A percentile compares a stretch with the other conserved stretches of the same genome.
These are phyloP conservation scores for Sugiyamaella grinbergsii DNA, from an alignment of 1,139 yeast species.

Conservation along the genomic window DNA sequence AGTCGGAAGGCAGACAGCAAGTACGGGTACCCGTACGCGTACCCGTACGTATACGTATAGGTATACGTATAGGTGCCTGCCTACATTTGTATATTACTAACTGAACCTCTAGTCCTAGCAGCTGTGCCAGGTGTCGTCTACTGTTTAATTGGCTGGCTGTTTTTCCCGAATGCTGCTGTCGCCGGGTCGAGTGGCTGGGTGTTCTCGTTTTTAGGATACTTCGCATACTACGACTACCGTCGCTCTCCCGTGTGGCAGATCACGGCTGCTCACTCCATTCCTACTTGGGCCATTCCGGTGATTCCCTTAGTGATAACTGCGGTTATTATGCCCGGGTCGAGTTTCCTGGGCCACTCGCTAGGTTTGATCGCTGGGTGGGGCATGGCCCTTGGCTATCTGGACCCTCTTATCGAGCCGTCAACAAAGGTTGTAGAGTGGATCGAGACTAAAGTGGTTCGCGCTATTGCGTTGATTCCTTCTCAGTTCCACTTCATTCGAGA, in stretches of 20 bases:
- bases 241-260: constrained; percentile 50
- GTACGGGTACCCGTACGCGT: no score
- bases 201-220: constrained; percentile 68
- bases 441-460: constrained; percentile 55
- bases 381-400: constrained; percentile 59
- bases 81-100: not conserved
- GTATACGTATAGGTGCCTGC: not conserved
- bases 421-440: constrained; percentile 64
- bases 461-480: constrained; percentile 57
- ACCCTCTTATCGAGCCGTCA: constrained; percentile 62
- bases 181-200: constrained; percentile 76
- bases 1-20: no score
- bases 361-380: constrained; percentile 56
- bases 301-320: constrained; percentile 53
- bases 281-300: constrained; percentile 65
- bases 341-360: constrained; percentile 71
- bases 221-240: constrained; percentile 60
- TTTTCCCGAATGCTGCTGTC: constrained; percentile 58
- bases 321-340: constrained; percentile 57
- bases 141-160: constrained; percentile 56
- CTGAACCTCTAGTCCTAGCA: constrained; percentile 51
- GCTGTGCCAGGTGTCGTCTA: constrained; percentile 70
- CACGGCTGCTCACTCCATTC: constrained; percentile 44
- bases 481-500: constrained; percentile 59
- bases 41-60: no score